Percentiles rank a stretch among this genome's conserved stretches.
Conservation (phyloP, 768 basidiomycete genomes). For the Suillus decipiens region DNA sequence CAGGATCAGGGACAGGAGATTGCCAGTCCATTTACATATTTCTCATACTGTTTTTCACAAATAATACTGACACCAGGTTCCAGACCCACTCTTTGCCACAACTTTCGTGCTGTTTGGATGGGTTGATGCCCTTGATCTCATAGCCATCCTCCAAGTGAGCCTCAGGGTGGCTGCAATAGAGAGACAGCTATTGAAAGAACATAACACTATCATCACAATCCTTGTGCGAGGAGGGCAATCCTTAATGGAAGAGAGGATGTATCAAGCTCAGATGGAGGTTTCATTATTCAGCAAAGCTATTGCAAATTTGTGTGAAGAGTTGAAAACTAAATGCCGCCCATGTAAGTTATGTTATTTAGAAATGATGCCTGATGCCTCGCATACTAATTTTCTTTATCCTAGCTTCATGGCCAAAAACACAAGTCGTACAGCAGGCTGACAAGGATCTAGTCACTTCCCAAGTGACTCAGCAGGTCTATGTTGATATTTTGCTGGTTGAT, state of each 20-base stretch:
- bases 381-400: too few species aligned
- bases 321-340: neutral
- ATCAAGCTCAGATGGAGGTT: constrained; percentile 1
- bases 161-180: neutral
- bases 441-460: too few species aligned
- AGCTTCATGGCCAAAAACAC: constrained; percentile 1
- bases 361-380: too few species aligned
- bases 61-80: neutral
- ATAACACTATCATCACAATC: neutral
- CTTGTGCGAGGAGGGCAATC: neutral
- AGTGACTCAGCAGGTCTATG: too few species aligned
- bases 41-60: neutral
- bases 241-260: constrained; percentile 1
- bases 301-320: neutral
- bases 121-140: neutral
- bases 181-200: neutral
- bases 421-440: too few species aligned
- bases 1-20: neutral
- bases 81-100: neutral
- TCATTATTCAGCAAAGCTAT: neutral
- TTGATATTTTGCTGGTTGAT: too few species aligned
- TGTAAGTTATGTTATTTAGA: neutral
- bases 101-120: neutral
- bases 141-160: neutral
- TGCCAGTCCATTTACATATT: neutral